Conservation (phyloP, 1,284 basidiomycete genomes). For the Microbotryomycetes sp. region DNA sequence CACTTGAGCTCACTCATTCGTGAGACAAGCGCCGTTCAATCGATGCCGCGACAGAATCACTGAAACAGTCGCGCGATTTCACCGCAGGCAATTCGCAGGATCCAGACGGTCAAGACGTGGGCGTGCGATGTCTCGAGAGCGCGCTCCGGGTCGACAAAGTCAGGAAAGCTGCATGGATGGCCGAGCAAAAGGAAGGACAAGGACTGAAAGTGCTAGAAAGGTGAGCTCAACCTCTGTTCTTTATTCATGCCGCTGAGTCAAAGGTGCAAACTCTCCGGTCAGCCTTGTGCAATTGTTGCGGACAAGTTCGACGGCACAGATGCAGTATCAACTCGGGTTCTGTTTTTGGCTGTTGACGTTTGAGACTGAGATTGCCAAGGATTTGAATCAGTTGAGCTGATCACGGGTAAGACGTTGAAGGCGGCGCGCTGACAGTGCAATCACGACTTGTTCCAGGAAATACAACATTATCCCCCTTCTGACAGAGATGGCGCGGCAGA, state of each 20-base stretch:
- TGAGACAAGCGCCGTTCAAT: constrained; percentile 25
- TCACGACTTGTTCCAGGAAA: constrained; percentile 49
- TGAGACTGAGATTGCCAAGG: constrained; percentile 70
- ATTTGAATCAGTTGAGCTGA: constrained; percentile 55
- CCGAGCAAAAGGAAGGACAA: constrained; percentile 31
- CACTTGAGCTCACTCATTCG: constrained; percentile 27
- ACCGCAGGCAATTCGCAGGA: constrained; percentile 35
- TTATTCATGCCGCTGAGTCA: no score
- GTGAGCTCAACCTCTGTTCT: constrained; percentile 45
- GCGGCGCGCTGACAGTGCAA: neutral
- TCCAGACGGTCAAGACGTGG: constrained; percentile 72
- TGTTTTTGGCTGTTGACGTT: constrained; percentile 94
- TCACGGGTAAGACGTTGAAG: neutral
- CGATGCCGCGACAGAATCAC: no score
- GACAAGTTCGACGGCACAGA: constrained; percentile 55
- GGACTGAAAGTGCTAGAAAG: constrained; percentile 47
- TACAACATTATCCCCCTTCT: constrained; percentile 85
- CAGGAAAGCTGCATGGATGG: constrained; percentile 50
- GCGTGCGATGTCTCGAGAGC: constrained; percentile 80
- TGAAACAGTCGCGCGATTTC: constrained; percentile 36
- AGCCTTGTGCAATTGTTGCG: constrained; percentile 26
- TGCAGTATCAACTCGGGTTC: constrained; percentile 87
- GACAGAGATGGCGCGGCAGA: constrained; percentile 74
- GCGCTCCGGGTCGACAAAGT: constrained; percentile 73
- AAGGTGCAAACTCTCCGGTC: neutral